Percentiles rank a stretch among this genome's conserved stretches.
These are phyloP conservation scores for Flaveria bidentis DNA, from an alignment of 129 eudicot genomes.

Conservation along the genomic window DNA sequence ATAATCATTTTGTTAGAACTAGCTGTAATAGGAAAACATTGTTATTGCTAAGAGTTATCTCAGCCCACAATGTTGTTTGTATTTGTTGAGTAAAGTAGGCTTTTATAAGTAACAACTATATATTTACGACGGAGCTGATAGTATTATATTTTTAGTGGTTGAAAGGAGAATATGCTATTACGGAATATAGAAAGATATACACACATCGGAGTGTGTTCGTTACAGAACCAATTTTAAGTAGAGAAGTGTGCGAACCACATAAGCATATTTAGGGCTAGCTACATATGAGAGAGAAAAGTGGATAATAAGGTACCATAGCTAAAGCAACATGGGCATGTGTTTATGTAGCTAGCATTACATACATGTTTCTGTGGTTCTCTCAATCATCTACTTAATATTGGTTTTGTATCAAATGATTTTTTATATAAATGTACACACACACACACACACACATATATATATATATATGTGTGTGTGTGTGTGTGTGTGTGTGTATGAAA, in stretches of 20 bases:
- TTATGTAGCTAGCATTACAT: background rate
- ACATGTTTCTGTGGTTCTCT: background rate
- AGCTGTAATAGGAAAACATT: background rate
- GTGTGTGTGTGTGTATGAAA: background rate
- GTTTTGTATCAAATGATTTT: background rate
- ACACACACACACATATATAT: too few species aligned
- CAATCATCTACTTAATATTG: background rate
- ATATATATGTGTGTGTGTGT: too few species aligned
- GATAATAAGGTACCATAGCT: background rate
- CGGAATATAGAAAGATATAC: background rate
- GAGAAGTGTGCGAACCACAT: background rate
- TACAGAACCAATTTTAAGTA: background rate
- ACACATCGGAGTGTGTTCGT: background rate
- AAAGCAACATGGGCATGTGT: background rate
- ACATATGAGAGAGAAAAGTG: background rate
- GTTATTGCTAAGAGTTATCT: background rate
- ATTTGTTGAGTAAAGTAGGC: slow-evolving; percentile 5
- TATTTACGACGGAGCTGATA: background rate
- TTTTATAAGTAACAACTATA: background rate
- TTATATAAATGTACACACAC: too few species aligned
- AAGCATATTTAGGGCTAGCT: background rate
- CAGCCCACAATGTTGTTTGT: background rate
- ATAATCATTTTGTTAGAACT: background rate
- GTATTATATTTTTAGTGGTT: background rate
- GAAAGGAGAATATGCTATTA: background rate